Evolutionary conservation across 129 eudicot genomes (phyloP), one percentile per base, ranked within the genome.

Genomic region (Apium graveolens): DNA sequence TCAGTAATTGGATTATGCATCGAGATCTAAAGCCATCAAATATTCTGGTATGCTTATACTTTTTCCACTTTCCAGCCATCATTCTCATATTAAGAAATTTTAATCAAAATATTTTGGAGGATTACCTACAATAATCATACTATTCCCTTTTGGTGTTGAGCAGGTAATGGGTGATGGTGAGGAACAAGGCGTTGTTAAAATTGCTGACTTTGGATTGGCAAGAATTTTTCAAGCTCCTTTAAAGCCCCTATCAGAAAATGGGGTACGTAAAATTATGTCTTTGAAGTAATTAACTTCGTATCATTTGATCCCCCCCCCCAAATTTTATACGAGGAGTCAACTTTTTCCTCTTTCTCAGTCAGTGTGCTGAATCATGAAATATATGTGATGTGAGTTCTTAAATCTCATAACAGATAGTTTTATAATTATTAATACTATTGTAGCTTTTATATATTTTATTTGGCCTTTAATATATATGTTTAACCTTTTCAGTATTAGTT

Each of bases 81-180:
- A 41, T 7, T 71, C 17, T 60, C 29, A 60, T 60, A 60, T 60
- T 26, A 32, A 60, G 49, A 26, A 44, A 29, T 42, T 16, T 16
- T 44, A 35, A 44, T 74, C 11, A 21, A 27, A 26, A 43, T 5
- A 12, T 44, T 74, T 27, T 46, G 31, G 20, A 44, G 20, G 5
- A 11, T 74, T 24, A 74, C 20, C 46, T 11, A 26, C 76, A 9
- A 21, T 32, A 31, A 14, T 29, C 18, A 57, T 53, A 37, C 57
- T 74, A 45, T 26, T 17, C 35, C 46, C 27, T 34, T 60, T 48
- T 71, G 29, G 26, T 29, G 41, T 31, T 79, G 77, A 42, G 79
- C 84, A 95, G 99, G 99, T 95, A 72, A 95, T 95, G 99, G 99
- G 99, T 79, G 99, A 95, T 42, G 99, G 97, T 74, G 99, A 95